phyloP scores from a whole-genome alignment of 2,329 filamentous ascomycete genomes.

The Didymella pinodella region DNA sequence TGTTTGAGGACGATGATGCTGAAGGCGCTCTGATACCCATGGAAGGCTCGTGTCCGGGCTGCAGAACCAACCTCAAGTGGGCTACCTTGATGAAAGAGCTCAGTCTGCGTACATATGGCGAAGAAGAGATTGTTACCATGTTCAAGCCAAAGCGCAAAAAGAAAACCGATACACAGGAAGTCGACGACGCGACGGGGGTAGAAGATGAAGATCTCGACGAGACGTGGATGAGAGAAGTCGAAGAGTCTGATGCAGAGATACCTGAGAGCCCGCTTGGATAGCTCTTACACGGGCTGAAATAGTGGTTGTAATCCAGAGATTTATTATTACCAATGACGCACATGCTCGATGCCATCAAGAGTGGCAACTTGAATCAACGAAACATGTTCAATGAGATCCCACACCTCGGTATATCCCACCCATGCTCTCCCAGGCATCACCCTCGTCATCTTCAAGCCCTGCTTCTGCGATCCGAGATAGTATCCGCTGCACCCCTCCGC shows the following conservation, averaged over 20 bases:
- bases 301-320: too few relatives aligned
- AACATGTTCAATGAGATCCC: not conserved
- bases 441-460: conserved; percentile 34
- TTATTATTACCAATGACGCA: not conserved
- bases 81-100: conserved; percentile 82
- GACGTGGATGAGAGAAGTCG: conserved; percentile 45
- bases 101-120: conserved; percentile 74
- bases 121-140: conserved; percentile 73
- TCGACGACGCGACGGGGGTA: conserved; percentile 22
- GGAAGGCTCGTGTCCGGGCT: conserved; percentile 74
- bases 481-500: conserved; percentile 33
- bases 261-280: conserved; percentile 6
- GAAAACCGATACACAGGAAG: conserved; percentile 38
- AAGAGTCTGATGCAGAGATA: conserved; percentile 37
- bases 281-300: not conserved
- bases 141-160: conserved; percentile 63
- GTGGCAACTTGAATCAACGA: not conserved
- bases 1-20: conserved; percentile 51
- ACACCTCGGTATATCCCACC: conserved; percentile 19
- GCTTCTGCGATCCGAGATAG: conserved; percentile 36
- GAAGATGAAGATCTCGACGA: conserved; percentile 44
- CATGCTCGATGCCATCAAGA: not conserved
- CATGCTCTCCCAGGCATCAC: conserved; percentile 23
- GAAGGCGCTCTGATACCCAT: conserved; percentile 67
- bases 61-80: conserved; percentile 72